Evolutionary conservation across 306 rosid species (phyloP), one percentile per base, ranked within the genome.

Genomic region (Corylus avellana): DNA sequence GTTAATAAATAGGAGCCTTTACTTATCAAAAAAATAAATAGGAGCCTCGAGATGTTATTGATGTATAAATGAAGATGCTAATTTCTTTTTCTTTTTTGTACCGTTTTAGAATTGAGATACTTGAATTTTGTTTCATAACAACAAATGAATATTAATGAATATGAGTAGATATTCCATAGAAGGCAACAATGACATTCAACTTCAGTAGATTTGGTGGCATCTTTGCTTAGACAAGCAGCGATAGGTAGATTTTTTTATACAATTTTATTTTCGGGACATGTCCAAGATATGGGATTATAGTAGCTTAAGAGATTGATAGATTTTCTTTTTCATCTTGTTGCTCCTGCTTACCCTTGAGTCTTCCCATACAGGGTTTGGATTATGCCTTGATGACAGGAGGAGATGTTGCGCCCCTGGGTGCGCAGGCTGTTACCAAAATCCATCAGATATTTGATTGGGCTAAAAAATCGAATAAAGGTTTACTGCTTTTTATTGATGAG

Each of bases 351-450:
- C 42, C n/a, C 59, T 72, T 27, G 58, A 53, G 39, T 74, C 13
- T 76, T 61, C 53, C 69, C 80, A 53, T 59, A 3, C 88, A 96
- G 99, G 99, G 99, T 76, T 91, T 96, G 91, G 98, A 96, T 86
- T 96, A 96, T 90, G 99, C 99, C 76, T 91, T 96, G 99, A 93
- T 96, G 99, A 96, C 99, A 0, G 99, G 99, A 84, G 99, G 99
- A 72, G 99, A 96, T 78, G 99, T 96, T 85, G 98, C 97, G 55
- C 99, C 99, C 11, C 79, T 96, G 76, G 99, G 99, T 57, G 85
- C 97, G 5, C 97, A 96, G 87, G 98, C 99, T 71, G 98, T 96
- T 66, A 93, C 99, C 25, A 96, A 96, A 90, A 91, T 96, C 76
- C 99, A 96, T 82, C 93, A 96, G 86, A 93, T 96, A 86, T 96